Base-by-base conservation (phyloP, 306 rosid species). In the Pueraria montana region DNA sequence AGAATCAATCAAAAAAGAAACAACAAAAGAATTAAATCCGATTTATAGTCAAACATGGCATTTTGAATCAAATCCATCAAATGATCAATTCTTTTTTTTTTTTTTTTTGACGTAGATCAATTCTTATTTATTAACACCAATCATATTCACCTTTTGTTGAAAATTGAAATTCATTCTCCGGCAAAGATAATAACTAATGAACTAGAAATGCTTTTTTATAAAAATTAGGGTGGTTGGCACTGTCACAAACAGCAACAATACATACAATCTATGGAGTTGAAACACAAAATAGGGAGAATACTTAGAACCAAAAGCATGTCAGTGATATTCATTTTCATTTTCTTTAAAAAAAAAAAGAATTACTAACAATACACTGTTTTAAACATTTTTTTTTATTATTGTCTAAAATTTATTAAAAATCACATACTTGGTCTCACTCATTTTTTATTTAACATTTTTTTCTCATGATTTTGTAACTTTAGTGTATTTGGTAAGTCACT, bases 1-100 rank as follows among this genome's bases (percentile, higher is more conserved):
- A 21, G 55, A 58, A 48, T 27, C 0, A 21, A 56, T 56, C 20
- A 49, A 49, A 49, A 49, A 48, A 14, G 6, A 0, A 48, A 48
- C 9, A 83, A 20, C 12, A 49, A 2, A 34, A 24, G 38, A 48
- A 26, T 21, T 58, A 38, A 53, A 64, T 79, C 71, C 14, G 14
- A 8, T 43, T 46, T 27, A 52, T 30, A 64, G 46, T 59, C 36
- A 83, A 78, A 53, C 12, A 58, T 50, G 68, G n/a, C 36, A 6
- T 1, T 8, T 52, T 13, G 6, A 78, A 83, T 49, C 40, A 78
- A 78, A 9, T 52, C 48, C 36, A 76, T 76, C 42, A 34, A 68
- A 58, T 66, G 20, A 18, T 21, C 11, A 27, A 8, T 4, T 45
- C n/a, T n/a, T n/a, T n/a, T n/a, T n/a, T n/a, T n/a, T n/a, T n/a